phyloP scores from a whole-genome alignment of 1,284 basidiomycete genomes.

The Cutaneotrichosporon cyanovorans region DNA sequence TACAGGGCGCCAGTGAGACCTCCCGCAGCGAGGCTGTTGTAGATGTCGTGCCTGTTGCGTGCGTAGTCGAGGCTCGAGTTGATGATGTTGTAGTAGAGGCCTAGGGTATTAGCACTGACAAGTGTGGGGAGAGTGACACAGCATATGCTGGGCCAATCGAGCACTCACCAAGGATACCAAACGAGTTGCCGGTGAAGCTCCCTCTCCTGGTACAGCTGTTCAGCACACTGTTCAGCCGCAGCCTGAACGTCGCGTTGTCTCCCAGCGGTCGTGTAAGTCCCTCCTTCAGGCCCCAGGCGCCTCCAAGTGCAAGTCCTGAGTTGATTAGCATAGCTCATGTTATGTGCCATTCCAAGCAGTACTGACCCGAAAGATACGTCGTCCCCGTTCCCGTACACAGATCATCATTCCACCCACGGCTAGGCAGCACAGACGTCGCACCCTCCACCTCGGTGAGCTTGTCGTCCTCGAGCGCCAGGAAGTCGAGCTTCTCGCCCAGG shows the following conservation, averaged over 20 bases:
- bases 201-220: slow-evolving; percentile 96
- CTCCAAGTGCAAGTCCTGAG: slow-evolving; percentile 86
- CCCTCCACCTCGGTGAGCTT: slow-evolving; percentile 81
- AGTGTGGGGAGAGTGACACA: no score
- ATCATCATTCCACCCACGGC: slow-evolving; percentile 97
- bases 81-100: slow-evolving; percentile 91
- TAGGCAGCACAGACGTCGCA: slow-evolving; percentile 75
- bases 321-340: no score
- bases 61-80: slow-evolving; percentile 87
- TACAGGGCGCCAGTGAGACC: slow-evolving; percentile 83
- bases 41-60: slow-evolving; percentile 85
- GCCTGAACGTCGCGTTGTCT: slow-evolving; percentile 57
- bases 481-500: slow-evolving; percentile 73
- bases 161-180: slow-evolving; percentile 86
- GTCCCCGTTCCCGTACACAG: slow-evolving; percentile 98
- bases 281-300: slow-evolving; percentile 91
- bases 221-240: slow-evolving; percentile 93
- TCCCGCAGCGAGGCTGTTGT: slow-evolving; percentile 86
- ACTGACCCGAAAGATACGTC: slow-evolving; percentile 92
- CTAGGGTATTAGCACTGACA: no score
- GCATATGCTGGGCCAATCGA: no score
- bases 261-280: slow-evolving; percentile 76
- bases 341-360: no score
- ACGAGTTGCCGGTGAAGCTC: slow-evolving; percentile 95
- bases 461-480: slow-evolving; percentile 86